phyloP scores from a whole-genome alignment of 2,329 filamentous ascomycete genomes.

The Berkeleyomyces basicola region DNA sequence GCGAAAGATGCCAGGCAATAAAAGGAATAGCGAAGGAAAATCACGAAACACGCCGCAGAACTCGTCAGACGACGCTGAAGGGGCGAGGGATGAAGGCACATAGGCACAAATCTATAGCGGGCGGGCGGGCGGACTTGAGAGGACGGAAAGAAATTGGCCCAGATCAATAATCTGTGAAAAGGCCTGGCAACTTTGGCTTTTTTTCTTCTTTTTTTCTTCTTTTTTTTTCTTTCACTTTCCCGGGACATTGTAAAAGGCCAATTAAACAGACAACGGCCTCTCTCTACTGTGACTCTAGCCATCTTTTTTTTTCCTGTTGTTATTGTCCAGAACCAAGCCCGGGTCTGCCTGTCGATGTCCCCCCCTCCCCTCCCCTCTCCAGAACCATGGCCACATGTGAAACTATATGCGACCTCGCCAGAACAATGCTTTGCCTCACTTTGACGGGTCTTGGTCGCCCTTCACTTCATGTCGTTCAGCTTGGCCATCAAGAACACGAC shows the following conservation, averaged over 20 bases:
- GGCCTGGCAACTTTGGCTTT: too few species aligned
- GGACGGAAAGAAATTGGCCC: too few species aligned
- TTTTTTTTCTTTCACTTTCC: too few species aligned
- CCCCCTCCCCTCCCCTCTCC: not conserved
- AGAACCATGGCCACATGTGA: not conserved
- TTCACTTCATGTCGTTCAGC: not conserved
- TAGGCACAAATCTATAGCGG: not conserved
- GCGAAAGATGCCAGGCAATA: not conserved
- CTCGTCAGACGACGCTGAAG: not conserved
- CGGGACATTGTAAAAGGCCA: not conserved
- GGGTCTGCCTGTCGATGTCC: not conserved
- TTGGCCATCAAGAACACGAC: not conserved
- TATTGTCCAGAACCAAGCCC: not conserved
- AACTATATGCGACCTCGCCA: not conserved
- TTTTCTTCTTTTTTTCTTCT: too few species aligned
- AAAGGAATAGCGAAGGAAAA: constrained; percentile 3
- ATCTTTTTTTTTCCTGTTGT: not conserved
- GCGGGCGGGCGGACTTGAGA: not conserved
- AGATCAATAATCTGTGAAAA: too few species aligned
- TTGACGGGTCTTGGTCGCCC: not conserved
- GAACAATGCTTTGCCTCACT: not conserved
- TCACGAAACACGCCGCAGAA: constrained; percentile 6
- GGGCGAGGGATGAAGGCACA: not conserved
- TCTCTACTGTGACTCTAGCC: not conserved
- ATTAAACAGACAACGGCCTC: not conserved